A percentile compares a stretch with the other conserved stretches of the same genome.
Evolutionary conservation across 1,139 yeast species (phyloP).

Genomic region (Candida anutae): DNA sequence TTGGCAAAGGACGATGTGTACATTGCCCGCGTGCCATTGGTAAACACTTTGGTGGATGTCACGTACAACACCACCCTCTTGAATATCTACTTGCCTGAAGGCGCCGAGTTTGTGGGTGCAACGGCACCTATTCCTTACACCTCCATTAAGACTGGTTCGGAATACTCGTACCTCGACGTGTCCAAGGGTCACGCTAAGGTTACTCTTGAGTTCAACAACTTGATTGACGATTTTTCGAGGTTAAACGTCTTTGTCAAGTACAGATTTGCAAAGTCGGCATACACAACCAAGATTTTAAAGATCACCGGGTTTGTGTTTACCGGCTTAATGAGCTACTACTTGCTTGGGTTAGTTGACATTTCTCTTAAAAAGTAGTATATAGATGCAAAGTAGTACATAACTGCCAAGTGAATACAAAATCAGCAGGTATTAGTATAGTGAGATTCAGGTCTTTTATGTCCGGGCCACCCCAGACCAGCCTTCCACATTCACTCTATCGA

Average conservation of each 20-base stretch:
- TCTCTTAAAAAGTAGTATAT: slow-evolving; percentile 5
- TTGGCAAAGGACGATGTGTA: slow-evolving; percentile 42
- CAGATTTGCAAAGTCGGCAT: slow-evolving; percentile 45
- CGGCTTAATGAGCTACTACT: slow-evolving; percentile 53
- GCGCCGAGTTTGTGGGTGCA: slow-evolving; percentile 57
- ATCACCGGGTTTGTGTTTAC: slow-evolving; percentile 58
- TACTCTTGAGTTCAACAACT: slow-evolving; percentile 50
- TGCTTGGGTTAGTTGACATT: slow-evolving; percentile 34
- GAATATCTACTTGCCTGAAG: slow-evolving; percentile 79
- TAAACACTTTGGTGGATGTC: slow-evolving; percentile 65
- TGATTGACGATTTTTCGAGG: slow-evolving; percentile 63
- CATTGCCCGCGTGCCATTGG: slow-evolving; percentile 58
- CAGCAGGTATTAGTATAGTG: too few species aligned
- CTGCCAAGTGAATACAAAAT: too few species aligned
- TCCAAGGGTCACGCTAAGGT: slow-evolving; percentile 73
- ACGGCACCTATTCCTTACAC: slow-evolving; percentile 41
- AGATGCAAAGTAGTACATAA: too few species aligned
- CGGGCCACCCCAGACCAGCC: too few species aligned
- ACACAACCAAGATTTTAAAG: slow-evolving; percentile 57
- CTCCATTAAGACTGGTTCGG: slow-evolving; percentile 26
- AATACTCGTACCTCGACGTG: slow-evolving; percentile 69
- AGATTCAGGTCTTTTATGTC: too few species aligned
- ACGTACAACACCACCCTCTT: slow-evolving; percentile 58
- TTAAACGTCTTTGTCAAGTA: slow-evolving; percentile 57
- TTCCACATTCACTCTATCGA: too few species aligned